Conservation (phyloP, 2,329 filamentous ascomycete genomes). For the Colletotrichum magnum region DNA sequence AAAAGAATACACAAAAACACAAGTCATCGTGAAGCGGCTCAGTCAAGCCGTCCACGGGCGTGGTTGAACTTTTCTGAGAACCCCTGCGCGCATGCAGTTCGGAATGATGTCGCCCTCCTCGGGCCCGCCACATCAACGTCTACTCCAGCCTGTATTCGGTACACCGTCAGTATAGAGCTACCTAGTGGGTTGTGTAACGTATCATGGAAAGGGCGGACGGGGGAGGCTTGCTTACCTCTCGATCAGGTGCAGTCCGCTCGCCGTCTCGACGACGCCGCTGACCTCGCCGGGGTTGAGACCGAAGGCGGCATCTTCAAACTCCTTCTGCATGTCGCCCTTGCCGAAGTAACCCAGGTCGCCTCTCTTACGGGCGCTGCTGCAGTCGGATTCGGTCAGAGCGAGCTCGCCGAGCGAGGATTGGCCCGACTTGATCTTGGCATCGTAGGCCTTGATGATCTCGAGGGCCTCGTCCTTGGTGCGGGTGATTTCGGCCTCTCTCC, state of each 20-base stretch:
- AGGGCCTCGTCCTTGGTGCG: slow-evolving; percentile 89
- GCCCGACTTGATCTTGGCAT: slow-evolving; percentile 81
- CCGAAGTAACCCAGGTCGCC: slow-evolving; percentile 97
- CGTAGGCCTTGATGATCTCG: slow-evolving; percentile 81
- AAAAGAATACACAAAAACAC: background rate
- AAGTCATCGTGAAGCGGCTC: background rate
- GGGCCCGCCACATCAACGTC: background rate
- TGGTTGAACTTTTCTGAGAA: slow-evolving; percentile 23
- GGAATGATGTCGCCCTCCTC: background rate
- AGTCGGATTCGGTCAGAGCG: slow-evolving; percentile 91
- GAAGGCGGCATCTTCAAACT: slow-evolving; percentile 97
- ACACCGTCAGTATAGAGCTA: slow-evolving; percentile 64
- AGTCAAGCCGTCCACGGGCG: slow-evolving; percentile 3
- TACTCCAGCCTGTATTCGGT: slow-evolving; percentile 67
- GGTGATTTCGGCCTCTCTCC: slow-evolving; percentile 91
- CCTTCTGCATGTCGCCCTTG: slow-evolving; percentile 96
- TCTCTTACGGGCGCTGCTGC: slow-evolving; percentile 92
- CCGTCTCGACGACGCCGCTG: slow-evolving; percentile 90
- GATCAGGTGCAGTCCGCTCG: slow-evolving; percentile 95
- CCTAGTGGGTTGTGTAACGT: background rate
- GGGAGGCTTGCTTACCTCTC: slow-evolving; percentile 79
- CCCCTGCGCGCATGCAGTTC: background rate
- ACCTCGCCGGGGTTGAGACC: slow-evolving; percentile 88
- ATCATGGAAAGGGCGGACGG: background rate
- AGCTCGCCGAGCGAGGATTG: slow-evolving; percentile 82